These are phyloP conservation scores for Eucalyptus guilfoylei DNA, from an alignment of 345 rosid species.

Conservation along the genomic window DNA sequence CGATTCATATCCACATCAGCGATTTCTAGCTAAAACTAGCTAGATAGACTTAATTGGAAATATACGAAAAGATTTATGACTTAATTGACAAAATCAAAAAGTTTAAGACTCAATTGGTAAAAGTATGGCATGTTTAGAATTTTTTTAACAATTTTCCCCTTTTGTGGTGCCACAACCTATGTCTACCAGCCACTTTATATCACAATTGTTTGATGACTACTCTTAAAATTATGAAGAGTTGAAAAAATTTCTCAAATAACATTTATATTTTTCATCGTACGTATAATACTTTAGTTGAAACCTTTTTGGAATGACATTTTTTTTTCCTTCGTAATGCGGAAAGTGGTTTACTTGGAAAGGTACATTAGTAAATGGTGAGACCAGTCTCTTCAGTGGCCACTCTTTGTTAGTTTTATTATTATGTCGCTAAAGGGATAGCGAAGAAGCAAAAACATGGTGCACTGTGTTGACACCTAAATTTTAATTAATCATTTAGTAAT, in stretches of 20 bases:
- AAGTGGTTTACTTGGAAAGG: neutral
- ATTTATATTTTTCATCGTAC: neutral
- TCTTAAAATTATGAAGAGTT: neutral
- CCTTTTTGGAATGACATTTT: neutral
- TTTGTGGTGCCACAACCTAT: neutral
- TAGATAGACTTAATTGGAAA: no score
- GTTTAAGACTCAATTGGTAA: no score
- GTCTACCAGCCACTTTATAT: neutral
- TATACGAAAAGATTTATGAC: fast-evolving
- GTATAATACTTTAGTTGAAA: neutral
- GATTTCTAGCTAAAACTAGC: no score
- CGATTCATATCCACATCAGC: fast-evolving
- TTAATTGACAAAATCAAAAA: no score
- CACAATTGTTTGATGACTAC: neutral
- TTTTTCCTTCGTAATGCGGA: neutral
- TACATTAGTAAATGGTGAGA: neutral
- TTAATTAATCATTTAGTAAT: no score
- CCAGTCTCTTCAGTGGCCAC: neutral
- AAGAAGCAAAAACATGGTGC: neutral
- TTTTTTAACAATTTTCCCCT: neutral
- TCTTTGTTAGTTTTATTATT: neutral
- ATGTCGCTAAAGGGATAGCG: neutral
- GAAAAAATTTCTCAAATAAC: neutral
- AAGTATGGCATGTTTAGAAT: no score
- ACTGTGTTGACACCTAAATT: no score